phyloP scores from a whole-genome alignment of 2,329 filamentous ascomycete genomes.

The Dendryphion nanum region DNA sequence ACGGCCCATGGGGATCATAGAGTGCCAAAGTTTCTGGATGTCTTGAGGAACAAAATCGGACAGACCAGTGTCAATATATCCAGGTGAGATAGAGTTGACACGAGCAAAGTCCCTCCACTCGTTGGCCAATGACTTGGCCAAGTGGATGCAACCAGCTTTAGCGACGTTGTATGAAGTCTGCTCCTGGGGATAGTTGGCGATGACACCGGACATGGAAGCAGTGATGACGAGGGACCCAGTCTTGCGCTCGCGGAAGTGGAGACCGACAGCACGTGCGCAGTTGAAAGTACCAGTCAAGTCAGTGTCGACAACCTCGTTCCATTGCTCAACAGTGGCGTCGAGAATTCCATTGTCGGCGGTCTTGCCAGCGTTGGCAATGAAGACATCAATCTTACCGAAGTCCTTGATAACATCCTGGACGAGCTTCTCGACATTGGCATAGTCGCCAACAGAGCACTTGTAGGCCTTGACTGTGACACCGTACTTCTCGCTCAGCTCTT shows the following conservation, averaged over 20 bases:
- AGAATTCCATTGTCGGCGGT: slow-evolving; percentile 68
- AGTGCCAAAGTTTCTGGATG: slow-evolving; percentile 70
- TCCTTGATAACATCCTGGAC: slow-evolving; percentile 63
- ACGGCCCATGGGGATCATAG: slow-evolving; percentile 77
- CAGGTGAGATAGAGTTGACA: slow-evolving; percentile 67
- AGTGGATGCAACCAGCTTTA: slow-evolving; percentile 66
- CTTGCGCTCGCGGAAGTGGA: slow-evolving; percentile 68
- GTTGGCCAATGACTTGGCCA: slow-evolving; percentile 63
- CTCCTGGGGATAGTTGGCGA: slow-evolving; percentile 80
- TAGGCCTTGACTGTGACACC: slow-evolving; percentile 67
- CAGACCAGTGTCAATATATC: slow-evolving; percentile 67
- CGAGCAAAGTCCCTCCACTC: slow-evolving; percentile 70
- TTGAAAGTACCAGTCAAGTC: slow-evolving; percentile 87
- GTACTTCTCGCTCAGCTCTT: slow-evolving; percentile 59
- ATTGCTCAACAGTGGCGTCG: slow-evolving; percentile 68
- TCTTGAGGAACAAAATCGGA: slow-evolving; percentile 66
- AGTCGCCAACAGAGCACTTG: slow-evolving; percentile 62
- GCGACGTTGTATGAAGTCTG: slow-evolving; percentile 51
- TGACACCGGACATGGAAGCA: slow-evolving; percentile 73
- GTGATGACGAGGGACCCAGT: slow-evolving; percentile 66
- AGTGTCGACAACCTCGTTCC: slow-evolving; percentile 76
- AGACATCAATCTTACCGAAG: slow-evolving; percentile 68
- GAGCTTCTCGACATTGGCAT: slow-evolving; percentile 55
- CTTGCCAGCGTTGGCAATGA: slow-evolving; percentile 69
- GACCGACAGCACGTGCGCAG: slow-evolving; percentile 84